Base-by-base conservation (phyloP, 164 flowering plant genomes). In the Berberis vulgaris region DNA sequence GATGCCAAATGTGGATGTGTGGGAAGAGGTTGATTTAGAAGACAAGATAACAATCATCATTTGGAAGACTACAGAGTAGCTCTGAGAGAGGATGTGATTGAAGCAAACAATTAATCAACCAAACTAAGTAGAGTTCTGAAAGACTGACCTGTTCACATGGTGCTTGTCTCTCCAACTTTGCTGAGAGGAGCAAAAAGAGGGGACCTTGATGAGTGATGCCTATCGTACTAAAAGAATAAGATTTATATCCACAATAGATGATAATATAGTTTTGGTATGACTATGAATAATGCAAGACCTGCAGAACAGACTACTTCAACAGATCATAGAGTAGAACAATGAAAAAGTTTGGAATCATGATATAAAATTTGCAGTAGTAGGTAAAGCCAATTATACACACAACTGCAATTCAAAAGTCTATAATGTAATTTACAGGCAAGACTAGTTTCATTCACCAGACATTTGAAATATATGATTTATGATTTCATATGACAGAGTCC, bases 11-110 rank as follows among this genome's bases (percentile, higher is more conserved):
- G 13, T 3, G 1, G 54, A 26, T 52, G 7, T 52, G n/a, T 26
- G 26, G 43, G 60, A 39, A 41, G 41, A 7, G 43, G 41, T 57
- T 8, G 40, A 57, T 11, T 45, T 45, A 49, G 62, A 13, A 38
- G 54, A 40, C 64, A 68, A 49, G 43, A 26, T 46, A 53, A 68
- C 65, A 71, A 26, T 74, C 47, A 74, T 71, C 61, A 71, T 58
- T 12, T 41, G 49, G 54, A 65, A 65, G 78, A 74, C 67, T 65
- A 41, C 60, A 26, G 26, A 26, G 26, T 52, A 7, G 67, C 63
- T 64, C 49, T 41, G 54, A 6, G 45, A 67, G 57, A 54, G 54
- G 50, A 41, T 67, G 59, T 67, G 69, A 70, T 70, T 54, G 26
- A 26, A 26, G 65, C 57, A 67, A 61, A 44, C 39, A 41, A 9